Conservation (phyloP, 2,329 filamentous ascomycete genomes). For the Colletotrichum ledebouriae region DNA sequence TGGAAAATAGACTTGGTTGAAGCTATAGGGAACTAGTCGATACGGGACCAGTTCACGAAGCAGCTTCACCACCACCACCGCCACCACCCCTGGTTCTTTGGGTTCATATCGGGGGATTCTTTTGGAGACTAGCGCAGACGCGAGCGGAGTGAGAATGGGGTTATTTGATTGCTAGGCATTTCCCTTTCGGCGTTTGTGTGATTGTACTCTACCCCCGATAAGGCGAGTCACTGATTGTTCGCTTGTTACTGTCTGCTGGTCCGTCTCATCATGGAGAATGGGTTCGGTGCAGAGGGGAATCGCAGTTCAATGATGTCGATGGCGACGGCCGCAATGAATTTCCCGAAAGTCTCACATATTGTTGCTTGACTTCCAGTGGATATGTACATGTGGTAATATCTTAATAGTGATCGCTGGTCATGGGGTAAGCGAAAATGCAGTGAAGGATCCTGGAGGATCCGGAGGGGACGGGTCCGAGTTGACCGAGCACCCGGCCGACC, state of each 20-base stretch:
- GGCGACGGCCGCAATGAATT: neutral
- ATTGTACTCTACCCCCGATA: no score
- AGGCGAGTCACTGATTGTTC: no score
- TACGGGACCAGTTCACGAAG: neutral
- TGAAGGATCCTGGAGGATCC: conserved; percentile 21
- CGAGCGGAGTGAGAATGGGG: conserved; percentile 3
- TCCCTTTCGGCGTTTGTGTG: neutral
- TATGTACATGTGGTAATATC: no score
- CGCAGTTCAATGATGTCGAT: no score
- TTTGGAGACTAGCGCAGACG: conserved; percentile 19
- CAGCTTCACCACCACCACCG: neutral
- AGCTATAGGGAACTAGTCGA: neutral
- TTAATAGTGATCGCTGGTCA: no score
- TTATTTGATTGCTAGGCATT: conserved; percentile 18
- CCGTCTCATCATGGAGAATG: no score
- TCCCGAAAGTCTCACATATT: no score
- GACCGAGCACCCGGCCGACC: conserved; percentile 15
- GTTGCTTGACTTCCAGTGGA: no score
- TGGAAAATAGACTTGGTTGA: no score
- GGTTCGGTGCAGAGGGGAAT: no score
- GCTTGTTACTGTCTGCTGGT: neutral
- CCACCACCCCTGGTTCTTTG: neutral
- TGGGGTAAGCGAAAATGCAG: neutral
- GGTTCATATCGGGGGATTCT: conserved; percentile 1
- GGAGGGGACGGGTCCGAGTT: neutral